phyloP scores from a whole-genome alignment of 2,329 filamentous ascomycete genomes.

The Aureobasidium sp. region DNA sequence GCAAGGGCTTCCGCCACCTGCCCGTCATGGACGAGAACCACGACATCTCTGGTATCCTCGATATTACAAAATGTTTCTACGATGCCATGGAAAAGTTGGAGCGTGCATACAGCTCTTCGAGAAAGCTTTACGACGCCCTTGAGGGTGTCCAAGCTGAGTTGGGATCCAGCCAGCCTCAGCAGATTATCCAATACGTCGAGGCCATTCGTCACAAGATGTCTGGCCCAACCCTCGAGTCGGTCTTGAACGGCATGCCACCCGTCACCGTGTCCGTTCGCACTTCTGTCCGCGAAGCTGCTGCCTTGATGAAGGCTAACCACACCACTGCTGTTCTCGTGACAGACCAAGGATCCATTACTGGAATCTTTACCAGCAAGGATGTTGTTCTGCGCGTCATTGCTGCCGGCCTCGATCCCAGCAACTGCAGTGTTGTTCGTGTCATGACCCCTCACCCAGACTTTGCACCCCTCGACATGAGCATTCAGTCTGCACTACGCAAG shows the following conservation, averaged over 20 bases:
- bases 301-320: constrained; percentile 97
- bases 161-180: constrained; percentile 90
- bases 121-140: constrained; percentile 92
- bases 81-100: constrained; percentile 99
- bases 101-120: constrained; percentile 93
- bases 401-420: constrained; percentile 85
- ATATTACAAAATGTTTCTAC: constrained; percentile 99
- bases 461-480: constrained; percentile 97
- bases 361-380: constrained; percentile 99
- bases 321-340: constrained; percentile 94
- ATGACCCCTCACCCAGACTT: constrained; percentile 99
- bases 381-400: constrained; percentile 97
- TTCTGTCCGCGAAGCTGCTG: constrained; percentile 90
- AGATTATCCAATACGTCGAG: constrained; percentile 98
- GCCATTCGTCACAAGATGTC: constrained; percentile 95
- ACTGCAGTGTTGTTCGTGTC: constrained; percentile 94
- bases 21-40: constrained; percentile 99
- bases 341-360: constrained; percentile 93
- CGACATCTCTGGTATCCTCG: constrained; percentile 93
- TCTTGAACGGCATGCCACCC: constrained; percentile 83
- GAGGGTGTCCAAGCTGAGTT: constrained; percentile 97
- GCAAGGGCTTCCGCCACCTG: constrained; percentile 94
- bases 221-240: constrained; percentile 88
- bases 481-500: constrained; percentile 93
- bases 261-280: constrained; percentile 93